Conservation (phyloP, 73 alveolate genomes). For the Durusdinium trenchii region DNA sequence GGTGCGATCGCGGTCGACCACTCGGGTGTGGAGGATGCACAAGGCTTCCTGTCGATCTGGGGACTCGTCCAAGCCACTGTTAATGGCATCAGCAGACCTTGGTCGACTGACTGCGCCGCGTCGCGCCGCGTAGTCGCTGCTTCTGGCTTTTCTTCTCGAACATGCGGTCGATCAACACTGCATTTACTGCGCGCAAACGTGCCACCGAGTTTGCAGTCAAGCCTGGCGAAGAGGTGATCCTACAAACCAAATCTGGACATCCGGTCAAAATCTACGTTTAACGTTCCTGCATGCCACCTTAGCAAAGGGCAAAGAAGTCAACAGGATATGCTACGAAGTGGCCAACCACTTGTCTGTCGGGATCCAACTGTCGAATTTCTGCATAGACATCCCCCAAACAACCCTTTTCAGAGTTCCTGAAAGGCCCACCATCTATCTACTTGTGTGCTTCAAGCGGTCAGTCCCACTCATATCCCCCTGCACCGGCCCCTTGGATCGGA, state of each 20-base stretch:
- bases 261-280: too few species aligned
- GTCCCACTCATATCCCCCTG: too few species aligned
- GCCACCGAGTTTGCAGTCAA: neutral
- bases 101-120: neutral
- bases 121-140: neutral
- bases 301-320: neutral
- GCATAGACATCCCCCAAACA: neutral
- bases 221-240: too few species aligned
- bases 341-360: too few species aligned
- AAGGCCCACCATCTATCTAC: too few species aligned
- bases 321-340: too few species aligned
- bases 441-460: too few species aligned
- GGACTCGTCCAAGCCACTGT: constrained; percentile 78
- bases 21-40: constrained; percentile 88
- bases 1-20: constrained; percentile 83
- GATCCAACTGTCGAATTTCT: neutral
- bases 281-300: neutral
- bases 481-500: too few species aligned
- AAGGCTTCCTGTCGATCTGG: constrained; percentile 88
- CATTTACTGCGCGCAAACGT: too few species aligned
- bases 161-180: too few species aligned
- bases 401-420: too few species aligned
- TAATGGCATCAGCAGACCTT: constrained; percentile 73
- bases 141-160: neutral
- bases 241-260: too few species aligned